These are phyloP conservation scores for Acrodontium crateriforme DNA, from an alignment of 2,329 filamentous ascomycete species.

Conservation along the genomic window DNA sequence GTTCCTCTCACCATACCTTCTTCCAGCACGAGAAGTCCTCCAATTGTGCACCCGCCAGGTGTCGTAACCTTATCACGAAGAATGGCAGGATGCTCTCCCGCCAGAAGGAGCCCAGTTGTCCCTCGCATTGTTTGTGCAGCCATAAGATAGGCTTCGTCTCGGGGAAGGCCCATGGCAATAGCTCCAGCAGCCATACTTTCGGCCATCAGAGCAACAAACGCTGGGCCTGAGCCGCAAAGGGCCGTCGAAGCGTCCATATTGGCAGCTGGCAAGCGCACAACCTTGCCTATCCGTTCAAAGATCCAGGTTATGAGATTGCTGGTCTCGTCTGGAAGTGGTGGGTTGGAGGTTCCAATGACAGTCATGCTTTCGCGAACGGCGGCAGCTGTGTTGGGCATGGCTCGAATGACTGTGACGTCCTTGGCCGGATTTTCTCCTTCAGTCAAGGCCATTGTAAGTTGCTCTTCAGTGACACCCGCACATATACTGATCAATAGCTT, in stretches of 20 bases:
- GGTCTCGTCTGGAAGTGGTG: conserved; percentile 41
- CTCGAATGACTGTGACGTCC: conserved; percentile 54
- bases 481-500: conserved; percentile 75
- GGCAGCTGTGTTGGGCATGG: conserved; percentile 75
- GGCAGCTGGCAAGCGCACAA: conserved; percentile 50
- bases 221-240: conserved; percentile 60
- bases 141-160: conserved; percentile 61
- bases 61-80: conserved; percentile 65
- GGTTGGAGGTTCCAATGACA: conserved; percentile 51
- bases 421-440: conserved; percentile 35
- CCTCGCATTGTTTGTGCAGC: conserved; percentile 68
- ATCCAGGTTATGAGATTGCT: conserved; percentile 56
- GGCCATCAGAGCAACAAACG: conserved; percentile 61
- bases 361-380: conserved; percentile 70
- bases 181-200: conserved; percentile 66
- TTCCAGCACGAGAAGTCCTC: conserved; percentile 58
- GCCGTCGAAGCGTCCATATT: conserved; percentile 63
- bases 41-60: conserved; percentile 65
- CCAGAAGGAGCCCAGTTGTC: conserved; percentile 52
- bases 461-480: conserved; percentile 57
- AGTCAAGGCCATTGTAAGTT: conserved; percentile 41
- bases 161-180: conserved; percentile 63
- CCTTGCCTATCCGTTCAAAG: conserved; percentile 59
- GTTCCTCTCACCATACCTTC: conserved; percentile 56
- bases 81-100: conserved; percentile 54